Evolutionary conservation across 208 protist species (phyloP).

Genomic region (Wallacemonas rigidus): DNA sequence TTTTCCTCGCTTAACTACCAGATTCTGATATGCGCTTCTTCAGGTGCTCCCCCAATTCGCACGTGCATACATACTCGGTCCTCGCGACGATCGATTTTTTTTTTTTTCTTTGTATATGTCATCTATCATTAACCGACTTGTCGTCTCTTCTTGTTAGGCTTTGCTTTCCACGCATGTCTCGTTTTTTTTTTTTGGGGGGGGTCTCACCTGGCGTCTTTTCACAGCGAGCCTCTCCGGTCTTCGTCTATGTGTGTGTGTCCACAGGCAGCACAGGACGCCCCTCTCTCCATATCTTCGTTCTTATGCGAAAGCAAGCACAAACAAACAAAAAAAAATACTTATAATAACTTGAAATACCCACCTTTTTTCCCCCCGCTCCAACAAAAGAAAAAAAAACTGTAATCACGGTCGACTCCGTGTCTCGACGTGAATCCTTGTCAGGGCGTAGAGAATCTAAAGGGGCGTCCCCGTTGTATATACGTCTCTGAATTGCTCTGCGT

Average conservation of each 20-base stretch:
- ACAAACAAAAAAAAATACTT: not conserved
- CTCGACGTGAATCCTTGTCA: not conserved
- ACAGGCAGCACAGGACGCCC: too few species aligned
- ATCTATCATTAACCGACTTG: too few species aligned
- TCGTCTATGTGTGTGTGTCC: too few species aligned
- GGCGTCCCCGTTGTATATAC: slow-evolving; percentile 4
- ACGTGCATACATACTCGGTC: not conserved
- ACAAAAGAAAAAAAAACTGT: not conserved
- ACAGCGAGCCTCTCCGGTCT: too few species aligned
- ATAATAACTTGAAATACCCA: not conserved
- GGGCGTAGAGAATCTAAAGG: not conserved
- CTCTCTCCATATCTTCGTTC: too few species aligned
- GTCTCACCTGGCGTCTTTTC: too few species aligned
- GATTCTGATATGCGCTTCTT: too few species aligned
- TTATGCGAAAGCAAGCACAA: not conserved
- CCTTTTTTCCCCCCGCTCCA: slow-evolving; percentile 5
- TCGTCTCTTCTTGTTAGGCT: too few species aligned
- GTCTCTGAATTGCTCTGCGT: not conserved
- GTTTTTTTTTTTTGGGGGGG: too few species aligned
- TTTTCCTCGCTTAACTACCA: too few species aligned
- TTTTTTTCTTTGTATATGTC: slow-evolving; percentile 15
- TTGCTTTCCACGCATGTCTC: too few species aligned
- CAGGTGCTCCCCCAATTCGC: too few species aligned
- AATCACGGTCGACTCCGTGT: not conserved
- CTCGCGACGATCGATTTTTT: slow-evolving; percentile 6